phyloP scores from a whole-genome alignment of 768 basidiomycete genomes.

The Boletus edulis region DNA sequence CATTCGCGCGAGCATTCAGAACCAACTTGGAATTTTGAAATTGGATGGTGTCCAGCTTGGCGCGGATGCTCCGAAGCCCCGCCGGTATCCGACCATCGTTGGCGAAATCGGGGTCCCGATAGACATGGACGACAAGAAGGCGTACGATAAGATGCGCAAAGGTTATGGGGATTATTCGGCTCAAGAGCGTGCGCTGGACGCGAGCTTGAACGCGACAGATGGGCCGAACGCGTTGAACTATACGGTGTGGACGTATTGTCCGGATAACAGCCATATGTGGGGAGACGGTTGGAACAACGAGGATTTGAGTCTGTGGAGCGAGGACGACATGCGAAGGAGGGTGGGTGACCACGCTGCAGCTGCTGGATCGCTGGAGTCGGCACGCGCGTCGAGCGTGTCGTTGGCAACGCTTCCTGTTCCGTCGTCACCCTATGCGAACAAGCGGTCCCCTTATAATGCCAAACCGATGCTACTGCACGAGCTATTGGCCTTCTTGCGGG shows the following conservation, averaged over 20 bases:
- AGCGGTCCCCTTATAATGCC: neutral
- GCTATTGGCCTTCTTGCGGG: constrained; percentile 65
- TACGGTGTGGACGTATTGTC: constrained; percentile 87
- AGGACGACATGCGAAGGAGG: constrained; percentile 55
- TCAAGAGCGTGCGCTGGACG: constrained; percentile 87
- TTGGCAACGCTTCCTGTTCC: constrained; percentile 18
- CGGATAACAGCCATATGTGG: constrained; percentile 82
- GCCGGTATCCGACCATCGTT: constrained; percentile 79
- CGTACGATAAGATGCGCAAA: constrained; percentile 57
- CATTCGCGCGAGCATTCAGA: constrained; percentile 77
- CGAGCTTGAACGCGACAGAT: constrained; percentile 75
- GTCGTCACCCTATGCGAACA: constrained; percentile 14
- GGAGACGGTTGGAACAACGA: constrained; percentile 98
- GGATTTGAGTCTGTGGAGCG: constrained; percentile 86
- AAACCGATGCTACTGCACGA: constrained; percentile 7
- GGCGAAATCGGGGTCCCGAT: constrained; percentile 96
- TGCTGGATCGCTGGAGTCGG: constrained; percentile 7
- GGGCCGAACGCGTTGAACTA: constrained; percentile 73
- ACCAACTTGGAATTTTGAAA: constrained; percentile 79
- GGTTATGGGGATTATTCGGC: constrained; percentile 69
- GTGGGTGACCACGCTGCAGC: neutral
- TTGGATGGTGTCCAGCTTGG: constrained; percentile 68
- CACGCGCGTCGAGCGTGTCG: constrained; percentile 16
- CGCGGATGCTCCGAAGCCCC: constrained; percentile 9
- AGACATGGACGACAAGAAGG: constrained; percentile 85